Conservation (phyloP, 73 alveolate species). For the Tetrahymena borealis region DNA sequence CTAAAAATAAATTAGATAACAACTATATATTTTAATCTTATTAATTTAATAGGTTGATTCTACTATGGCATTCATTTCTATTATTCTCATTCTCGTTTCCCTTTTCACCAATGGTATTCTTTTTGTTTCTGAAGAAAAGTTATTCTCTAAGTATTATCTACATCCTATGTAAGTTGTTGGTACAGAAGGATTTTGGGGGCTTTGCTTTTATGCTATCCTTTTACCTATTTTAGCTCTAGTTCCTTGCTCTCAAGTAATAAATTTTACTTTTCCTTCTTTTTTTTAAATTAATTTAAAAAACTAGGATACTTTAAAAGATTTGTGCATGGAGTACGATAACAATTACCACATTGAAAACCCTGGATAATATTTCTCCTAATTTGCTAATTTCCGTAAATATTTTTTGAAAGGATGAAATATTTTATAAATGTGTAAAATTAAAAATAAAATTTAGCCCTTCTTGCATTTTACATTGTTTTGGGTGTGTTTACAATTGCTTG, state of each 20-base stretch:
- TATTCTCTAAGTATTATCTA: slow-evolving; percentile 67
- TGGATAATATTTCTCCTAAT: not conserved
- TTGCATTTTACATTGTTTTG: slow-evolving; percentile 32
- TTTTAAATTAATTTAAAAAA: not conserved
- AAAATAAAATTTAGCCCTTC: not conserved
- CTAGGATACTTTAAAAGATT: slow-evolving; percentile 30
- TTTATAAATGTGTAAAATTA: slow-evolving; percentile 1
- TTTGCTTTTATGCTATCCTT: slow-evolving; percentile 52
- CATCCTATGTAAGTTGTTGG: slow-evolving; percentile 94
- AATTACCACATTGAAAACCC: slow-evolving; percentile 34
- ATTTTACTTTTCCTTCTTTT: not conserved
- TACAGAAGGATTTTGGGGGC: slow-evolving; percentile 94
- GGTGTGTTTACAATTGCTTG: slow-evolving; percentile 74
- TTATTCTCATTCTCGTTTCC: slow-evolving; percentile 13
- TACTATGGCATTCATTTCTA: slow-evolving; percentile 11
- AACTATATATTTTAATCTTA: no score
- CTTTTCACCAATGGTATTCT: slow-evolving; percentile 34
- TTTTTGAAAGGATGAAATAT: slow-evolving; percentile 32
- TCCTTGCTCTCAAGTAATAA: slow-evolving; percentile 46
- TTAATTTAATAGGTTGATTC: slow-evolving; percentile 43
- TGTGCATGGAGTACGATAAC: slow-evolving; percentile 7
- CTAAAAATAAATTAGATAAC: no score
- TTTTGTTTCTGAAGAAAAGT: slow-evolving; percentile 57
- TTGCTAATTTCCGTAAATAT: slow-evolving; percentile 22
- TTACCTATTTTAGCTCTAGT: slow-evolving; percentile 73